Evolutionary conservation across 441 rosid genomes (phyloP), one percentile per base, ranked within the genome.

Genomic region (Pelargonium myrrhifolium): DNA sequence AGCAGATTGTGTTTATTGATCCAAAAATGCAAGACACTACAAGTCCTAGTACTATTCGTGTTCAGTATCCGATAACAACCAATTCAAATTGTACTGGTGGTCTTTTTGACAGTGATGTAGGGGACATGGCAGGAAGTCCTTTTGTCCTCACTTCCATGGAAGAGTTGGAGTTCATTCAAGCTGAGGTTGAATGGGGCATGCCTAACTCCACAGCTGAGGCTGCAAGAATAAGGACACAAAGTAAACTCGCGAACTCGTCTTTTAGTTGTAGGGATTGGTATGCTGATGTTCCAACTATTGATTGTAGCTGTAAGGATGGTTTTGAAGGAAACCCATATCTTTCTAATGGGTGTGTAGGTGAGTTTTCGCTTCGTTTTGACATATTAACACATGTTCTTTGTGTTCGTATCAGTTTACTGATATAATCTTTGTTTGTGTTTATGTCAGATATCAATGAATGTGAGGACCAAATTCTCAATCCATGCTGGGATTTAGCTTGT

Each of bases 181-280:
- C 61, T 56, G 61, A 56, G 61, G 61, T 56, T 18, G 61, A 56
- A 21, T 56, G 61, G 61, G 61, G 26, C 14, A 56, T 56, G 61
- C 61, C 61, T 17, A 56, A 56, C 61, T 56, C 61, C 0, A 56
- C 61, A 18, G 61, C 61, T 20, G 61, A 56, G 24, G 61, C 61
- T 2, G 61, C 61, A 9, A 56, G 11, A 9, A 22, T 56, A 2
- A 20, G 24, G 3, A 14, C 24, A 56, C 61, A 56, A 56, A 56
- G 61, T 24, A 20, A 14, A 56, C 14, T 56, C 28, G 21, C 21
- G 14, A 56, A 56, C 61, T 56, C 61, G 28, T 56, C 61, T 56
- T 56, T 56, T 28, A 56, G 61, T 56, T 56, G 61, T 28, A 56
- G 61, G 61, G 61, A 56, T 20, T 20, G 61, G 61, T 56, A 56